A percentile compares a stretch with the other conserved stretches of the same genome.
These are phyloP conservation scores for Pleurotus pulmonarius DNA, from an alignment of 768 basidiomycete species.

Conservation along the genomic window DNA sequence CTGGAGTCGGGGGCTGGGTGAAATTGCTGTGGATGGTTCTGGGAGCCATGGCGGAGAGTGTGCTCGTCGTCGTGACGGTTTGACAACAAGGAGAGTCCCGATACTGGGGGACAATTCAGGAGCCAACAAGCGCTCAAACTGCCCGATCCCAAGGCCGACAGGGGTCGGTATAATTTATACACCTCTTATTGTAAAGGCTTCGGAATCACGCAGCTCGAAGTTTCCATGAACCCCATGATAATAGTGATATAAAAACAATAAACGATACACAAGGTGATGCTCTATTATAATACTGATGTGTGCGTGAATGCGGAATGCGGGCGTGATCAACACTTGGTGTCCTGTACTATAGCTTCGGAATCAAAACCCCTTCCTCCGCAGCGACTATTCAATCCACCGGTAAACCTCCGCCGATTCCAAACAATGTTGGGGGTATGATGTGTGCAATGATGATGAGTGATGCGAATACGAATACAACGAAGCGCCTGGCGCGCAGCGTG, in stretches of 20 bases:
- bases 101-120: too few species aligned
- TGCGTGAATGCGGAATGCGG: conserved; percentile 8
- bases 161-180: too few species aligned
- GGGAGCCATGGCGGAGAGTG: neutral
- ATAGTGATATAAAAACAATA: conserved; percentile 7
- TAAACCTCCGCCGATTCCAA: conserved; percentile 5
- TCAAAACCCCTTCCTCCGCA: conserved; percentile 3
- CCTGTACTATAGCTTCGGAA: conserved; percentile 3
- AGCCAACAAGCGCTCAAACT: too few species aligned
- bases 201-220: neutral
- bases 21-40: neutral
- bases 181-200: too few species aligned
- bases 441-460: neutral
- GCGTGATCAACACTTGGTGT: conserved; percentile 5
- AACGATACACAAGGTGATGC: conserved; percentile 9
- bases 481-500: conserved; percentile 7
- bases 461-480: conserved; percentile 9
- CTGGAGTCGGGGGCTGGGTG: conserved; percentile 8
- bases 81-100: neutral
- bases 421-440: conserved; percentile 5
- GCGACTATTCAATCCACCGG: neutral
- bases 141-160: too few species aligned
- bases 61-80: neutral
- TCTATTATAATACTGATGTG: conserved; percentile 6
- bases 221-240: conserved; percentile 1